Evolutionary conservation across 2,329 filamentous ascomycete genomes (phyloP).

Genomic region (Trichoderma atrobrunneum): DNA sequence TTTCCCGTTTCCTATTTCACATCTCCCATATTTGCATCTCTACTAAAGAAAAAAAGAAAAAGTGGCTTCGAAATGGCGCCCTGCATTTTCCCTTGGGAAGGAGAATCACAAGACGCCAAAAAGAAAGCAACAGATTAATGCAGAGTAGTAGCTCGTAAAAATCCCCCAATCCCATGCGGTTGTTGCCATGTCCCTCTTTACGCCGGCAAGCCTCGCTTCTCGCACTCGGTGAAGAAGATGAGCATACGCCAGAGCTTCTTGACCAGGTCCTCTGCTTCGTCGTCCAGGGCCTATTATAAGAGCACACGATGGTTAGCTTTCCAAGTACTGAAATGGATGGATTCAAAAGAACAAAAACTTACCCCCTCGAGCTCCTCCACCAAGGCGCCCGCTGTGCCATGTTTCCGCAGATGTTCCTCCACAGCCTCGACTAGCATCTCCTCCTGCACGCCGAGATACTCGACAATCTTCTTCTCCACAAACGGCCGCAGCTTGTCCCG

Average conservation of each 20-base stretch:
- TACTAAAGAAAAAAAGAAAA: neutral
- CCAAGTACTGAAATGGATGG: neutral
- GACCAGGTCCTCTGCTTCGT: constrained; percentile 89
- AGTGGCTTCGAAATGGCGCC: neutral
- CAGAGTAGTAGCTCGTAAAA: neutral
- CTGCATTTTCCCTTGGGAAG: neutral
- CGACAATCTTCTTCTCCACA: constrained; percentile 96
- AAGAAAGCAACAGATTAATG: neutral
- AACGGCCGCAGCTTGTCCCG: constrained; percentile 87
- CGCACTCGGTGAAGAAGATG: constrained; percentile 94
- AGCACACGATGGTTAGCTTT: constrained; percentile 29
- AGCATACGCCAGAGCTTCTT: constrained; percentile 99
- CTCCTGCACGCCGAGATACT: constrained; percentile 94
- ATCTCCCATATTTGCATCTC: neutral
- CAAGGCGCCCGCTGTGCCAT: constrained; percentile 71
- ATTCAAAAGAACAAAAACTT: constrained; percentile 39
- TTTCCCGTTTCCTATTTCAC: neutral
- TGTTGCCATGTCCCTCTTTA: constrained; percentile 34
- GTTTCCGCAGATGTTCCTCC: constrained; percentile 77
- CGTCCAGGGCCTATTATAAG: constrained; percentile 70
- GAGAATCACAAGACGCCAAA: neutral
- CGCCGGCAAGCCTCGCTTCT: constrained; percentile 80
- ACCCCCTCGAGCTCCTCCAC: constrained; percentile 83
- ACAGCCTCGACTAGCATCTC: constrained; percentile 93
- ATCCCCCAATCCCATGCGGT: neutral